A percentile compares a stretch with the other conserved stretches of the same genome.
These are phyloP conservation scores for Diplodia mutila DNA, from an alignment of 2,329 filamentous ascomycete genomes.

Conservation along the genomic window DNA sequence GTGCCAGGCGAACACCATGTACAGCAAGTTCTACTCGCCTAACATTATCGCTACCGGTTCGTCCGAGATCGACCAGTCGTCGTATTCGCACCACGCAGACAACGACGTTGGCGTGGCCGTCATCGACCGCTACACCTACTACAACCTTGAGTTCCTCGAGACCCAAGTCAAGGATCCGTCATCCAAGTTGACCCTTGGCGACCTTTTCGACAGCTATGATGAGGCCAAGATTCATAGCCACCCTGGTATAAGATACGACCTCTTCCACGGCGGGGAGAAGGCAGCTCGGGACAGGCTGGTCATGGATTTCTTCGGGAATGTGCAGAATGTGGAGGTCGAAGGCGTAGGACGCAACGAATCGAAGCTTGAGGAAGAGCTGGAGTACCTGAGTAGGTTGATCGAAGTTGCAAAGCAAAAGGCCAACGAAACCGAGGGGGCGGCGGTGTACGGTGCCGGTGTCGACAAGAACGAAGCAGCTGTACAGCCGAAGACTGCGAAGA, in stretches of 20 bases:
- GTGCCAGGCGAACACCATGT: constrained; percentile 99
- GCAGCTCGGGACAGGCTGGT: constrained; percentile 78
- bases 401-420: constrained; percentile 55
- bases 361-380: constrained; percentile 68
- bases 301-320: constrained; percentile 98
- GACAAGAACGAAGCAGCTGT: constrained; percentile 26
- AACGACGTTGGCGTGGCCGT: constrained; percentile 97
- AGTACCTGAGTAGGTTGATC: constrained; percentile 68
- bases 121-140: constrained; percentile 98
- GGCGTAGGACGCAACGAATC: constrained; percentile 50
- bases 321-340: constrained; percentile 94
- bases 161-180: constrained; percentile 82
- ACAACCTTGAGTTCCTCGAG: constrained; percentile 96
- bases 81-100: constrained; percentile 96
- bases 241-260: constrained; percentile 88
- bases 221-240: constrained; percentile 92
- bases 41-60: constrained; percentile 99
- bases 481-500: constrained; percentile 30
- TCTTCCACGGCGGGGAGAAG: constrained; percentile 84
- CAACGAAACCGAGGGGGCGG: constrained; percentile 37
- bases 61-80: constrained; percentile 92
- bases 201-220: constrained; percentile 95
- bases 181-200: constrained; percentile 86
- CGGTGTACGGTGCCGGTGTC: constrained; percentile 33
- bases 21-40: constrained; percentile 94